These are phyloP conservation scores for Solanum aculeatissimum DNA, from an alignment of 305 asterid species.

Conservation along the genomic window DNA sequence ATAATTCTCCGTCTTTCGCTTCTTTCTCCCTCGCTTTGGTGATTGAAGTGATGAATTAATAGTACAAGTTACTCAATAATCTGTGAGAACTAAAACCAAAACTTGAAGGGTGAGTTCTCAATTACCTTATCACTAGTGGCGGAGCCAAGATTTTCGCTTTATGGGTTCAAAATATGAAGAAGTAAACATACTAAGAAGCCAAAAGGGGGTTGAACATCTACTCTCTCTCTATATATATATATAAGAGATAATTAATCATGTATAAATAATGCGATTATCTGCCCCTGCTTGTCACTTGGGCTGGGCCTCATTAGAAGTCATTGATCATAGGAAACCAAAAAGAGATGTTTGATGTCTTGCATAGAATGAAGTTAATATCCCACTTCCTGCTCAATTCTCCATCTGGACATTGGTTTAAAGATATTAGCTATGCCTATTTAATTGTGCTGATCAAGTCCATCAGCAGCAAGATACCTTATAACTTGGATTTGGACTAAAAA, in stretches of 20 bases:
- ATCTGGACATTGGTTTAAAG: neutral
- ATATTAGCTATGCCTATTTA: neutral
- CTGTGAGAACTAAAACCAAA: too few species aligned
- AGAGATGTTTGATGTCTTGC: neutral
- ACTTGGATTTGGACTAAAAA: neutral
- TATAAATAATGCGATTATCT: too few species aligned
- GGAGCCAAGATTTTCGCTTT: too few species aligned
- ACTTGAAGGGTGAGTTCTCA: too few species aligned
- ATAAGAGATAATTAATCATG: too few species aligned
- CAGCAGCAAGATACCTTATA: neutral
- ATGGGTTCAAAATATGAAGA: too few species aligned
- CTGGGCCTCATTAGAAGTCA: neutral
- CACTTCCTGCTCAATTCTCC: neutral
- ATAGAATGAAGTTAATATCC: neutral
- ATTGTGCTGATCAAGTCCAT: neutral
- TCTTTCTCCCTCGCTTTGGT: neutral
- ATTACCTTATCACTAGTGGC: too few species aligned
- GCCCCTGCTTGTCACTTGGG: too few species aligned
- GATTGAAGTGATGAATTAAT: neutral
- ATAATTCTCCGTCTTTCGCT: neutral
- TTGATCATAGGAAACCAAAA: neutral
- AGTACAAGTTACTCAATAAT: too few species aligned
- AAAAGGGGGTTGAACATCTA: too few species aligned
- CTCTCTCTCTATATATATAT: too few species aligned
- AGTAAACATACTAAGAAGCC: too few species aligned